A percentile compares a stretch with the other conserved stretches of the same genome.
These are phyloP conservation scores for Fusarium setosum DNA, from an alignment of 2,329 filamentous ascomycete species.

Conservation along the genomic window DNA sequence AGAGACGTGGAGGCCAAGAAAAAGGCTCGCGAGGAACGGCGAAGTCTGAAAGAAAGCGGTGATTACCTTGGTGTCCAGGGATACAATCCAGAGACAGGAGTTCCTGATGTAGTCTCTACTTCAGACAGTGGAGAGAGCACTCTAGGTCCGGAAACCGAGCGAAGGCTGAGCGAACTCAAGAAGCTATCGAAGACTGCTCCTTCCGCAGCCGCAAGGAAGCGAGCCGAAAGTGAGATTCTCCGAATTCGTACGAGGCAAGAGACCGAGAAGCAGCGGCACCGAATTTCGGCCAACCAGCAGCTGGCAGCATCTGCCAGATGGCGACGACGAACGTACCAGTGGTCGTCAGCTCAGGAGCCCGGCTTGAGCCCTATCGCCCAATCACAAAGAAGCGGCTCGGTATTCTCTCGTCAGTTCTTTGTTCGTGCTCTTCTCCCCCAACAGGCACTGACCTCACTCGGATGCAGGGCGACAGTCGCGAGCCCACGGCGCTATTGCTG, in stretches of 20 bases:
- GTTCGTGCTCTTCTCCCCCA: not conserved
- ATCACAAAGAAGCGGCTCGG: slow-evolving; percentile 47
- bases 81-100: slow-evolving; percentile 66
- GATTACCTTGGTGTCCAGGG: slow-evolving; percentile 71
- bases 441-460: slow-evolving; percentile 14
- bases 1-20: slow-evolving; percentile 46
- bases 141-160: slow-evolving; percentile 44
- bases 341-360: slow-evolving; percentile 64
- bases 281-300: slow-evolving; percentile 53
- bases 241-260: slow-evolving; percentile 45
- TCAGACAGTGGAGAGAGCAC: slow-evolving; percentile 58
- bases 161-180: slow-evolving; percentile 47
- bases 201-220: slow-evolving; percentile 54
- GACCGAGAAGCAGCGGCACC: slow-evolving; percentile 56
- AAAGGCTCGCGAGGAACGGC: slow-evolving; percentile 51
- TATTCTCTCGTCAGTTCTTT: slow-evolving; percentile 40
- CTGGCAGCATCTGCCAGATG: slow-evolving; percentile 50
- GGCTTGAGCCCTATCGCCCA: slow-evolving; percentile 61
- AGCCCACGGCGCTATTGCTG: not conserved
- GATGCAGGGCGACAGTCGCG: slow-evolving; percentile 18
- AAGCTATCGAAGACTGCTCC: slow-evolving; percentile 49
- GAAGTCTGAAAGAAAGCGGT: slow-evolving; percentile 63
- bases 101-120: slow-evolving; percentile 62
- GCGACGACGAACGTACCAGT: slow-evolving; percentile 58
- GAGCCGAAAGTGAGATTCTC: slow-evolving; percentile 58